Evolutionary conservation across 345 rosid genomes (phyloP).

Genomic region (sweet orange (Citrus sinensis)): DNA sequence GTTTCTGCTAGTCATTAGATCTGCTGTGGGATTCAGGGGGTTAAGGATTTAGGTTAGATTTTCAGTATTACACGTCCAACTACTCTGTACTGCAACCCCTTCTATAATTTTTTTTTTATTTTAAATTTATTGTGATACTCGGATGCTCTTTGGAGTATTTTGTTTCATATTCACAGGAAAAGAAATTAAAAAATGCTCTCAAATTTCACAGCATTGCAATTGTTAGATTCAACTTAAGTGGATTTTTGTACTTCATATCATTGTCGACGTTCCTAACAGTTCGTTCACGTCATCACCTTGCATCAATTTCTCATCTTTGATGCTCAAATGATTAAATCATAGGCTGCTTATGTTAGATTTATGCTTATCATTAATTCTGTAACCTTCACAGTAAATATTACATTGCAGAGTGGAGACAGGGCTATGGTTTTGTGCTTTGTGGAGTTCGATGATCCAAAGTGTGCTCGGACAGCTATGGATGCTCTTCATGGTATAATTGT

Average conservation of each 20-base stretch:
- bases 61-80: not conserved
- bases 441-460: constrained; percentile 46
- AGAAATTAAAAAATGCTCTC: not conserved
- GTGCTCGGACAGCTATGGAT: constrained; percentile 52
- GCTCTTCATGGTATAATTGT: constrained; percentile 52
- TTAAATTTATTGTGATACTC: not conserved
- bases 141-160: not conserved
- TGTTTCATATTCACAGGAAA: not conserved
- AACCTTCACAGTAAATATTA: not conserved
- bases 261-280: not conserved
- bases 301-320: not conserved
- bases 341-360: not conserved
- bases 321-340: not conserved
- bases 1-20: not conserved
- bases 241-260: not conserved
- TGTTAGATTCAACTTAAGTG: not conserved
- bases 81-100: not conserved
- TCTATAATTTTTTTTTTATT: not conserved
- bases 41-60: not conserved
- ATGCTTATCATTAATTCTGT: not conserved
- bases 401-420: constrained; percentile 44
- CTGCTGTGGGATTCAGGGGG: not conserved
- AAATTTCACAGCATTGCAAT: not conserved
- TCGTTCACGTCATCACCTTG: not conserved
- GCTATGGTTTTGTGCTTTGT: constrained; percentile 60